phyloP scores from a whole-genome alignment of 192 early-diverging fungal species.

The Gryganskiella cystojenkinii region DNA sequence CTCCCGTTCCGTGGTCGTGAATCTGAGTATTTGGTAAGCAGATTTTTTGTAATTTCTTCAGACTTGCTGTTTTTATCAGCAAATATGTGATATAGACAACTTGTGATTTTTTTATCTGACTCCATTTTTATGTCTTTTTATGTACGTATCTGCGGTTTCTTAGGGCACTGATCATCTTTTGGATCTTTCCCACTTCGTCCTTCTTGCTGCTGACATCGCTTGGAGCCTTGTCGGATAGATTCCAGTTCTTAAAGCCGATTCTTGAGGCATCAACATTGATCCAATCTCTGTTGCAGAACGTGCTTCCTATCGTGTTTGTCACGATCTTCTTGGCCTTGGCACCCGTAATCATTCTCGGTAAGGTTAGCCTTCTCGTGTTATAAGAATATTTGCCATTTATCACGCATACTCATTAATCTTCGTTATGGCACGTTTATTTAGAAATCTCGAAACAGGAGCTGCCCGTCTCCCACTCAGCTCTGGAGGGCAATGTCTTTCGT shows the following conservation, averaged over 20 bases:
- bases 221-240: conserved; percentile 57
- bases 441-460: conserved; percentile 69
- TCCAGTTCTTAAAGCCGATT: conserved; percentile 60
- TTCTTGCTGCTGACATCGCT: conserved; percentile 66
- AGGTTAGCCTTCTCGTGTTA: no score
- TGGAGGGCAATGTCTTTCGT: conserved; percentile 64
- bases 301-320: conserved; percentile 68
- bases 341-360: conserved; percentile 67
- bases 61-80: not conserved
- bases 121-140: not conserved
- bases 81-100: not conserved
- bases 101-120: not conserved
- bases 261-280: conserved; percentile 54
- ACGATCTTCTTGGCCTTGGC: conserved; percentile 63
- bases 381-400: no score
- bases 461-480: conserved; percentile 64
- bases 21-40: conserved; percentile 58
- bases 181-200: conserved; percentile 70
- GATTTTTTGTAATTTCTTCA: not conserved
- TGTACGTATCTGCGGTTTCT: not conserved
- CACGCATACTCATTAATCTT: not conserved
- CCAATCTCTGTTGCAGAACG: conserved; percentile 60
- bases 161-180: conserved; percentile 71
- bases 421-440: conserved; percentile 20
- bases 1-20: conserved; percentile 56